phyloP scores from a whole-genome alignment of 2,329 filamentous ascomycete genomes.

The Talaromyces sp. region DNA sequence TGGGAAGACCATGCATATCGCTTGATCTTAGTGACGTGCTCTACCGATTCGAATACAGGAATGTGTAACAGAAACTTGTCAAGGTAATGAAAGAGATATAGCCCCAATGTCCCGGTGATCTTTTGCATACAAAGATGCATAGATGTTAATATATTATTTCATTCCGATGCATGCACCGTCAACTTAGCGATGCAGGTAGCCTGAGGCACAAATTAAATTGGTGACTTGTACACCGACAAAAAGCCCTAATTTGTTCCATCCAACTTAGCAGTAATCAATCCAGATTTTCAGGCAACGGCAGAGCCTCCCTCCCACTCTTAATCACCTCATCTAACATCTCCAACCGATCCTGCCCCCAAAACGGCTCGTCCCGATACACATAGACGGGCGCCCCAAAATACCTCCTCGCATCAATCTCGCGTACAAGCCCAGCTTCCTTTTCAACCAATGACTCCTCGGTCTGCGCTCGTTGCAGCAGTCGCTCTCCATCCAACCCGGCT shows the following conservation, averaged over 20 bases:
- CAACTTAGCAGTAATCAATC: not conserved
- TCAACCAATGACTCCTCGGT: not conserved
- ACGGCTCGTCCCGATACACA: slow-evolving; percentile 23
- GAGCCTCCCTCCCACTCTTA: slow-evolving; percentile 19
- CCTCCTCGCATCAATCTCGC: slow-evolving; percentile 20
- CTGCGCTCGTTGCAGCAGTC: not conserved
- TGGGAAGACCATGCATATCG: not conserved
- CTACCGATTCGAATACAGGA: not conserved
- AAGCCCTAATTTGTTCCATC: not conserved
- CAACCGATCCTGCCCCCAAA: slow-evolving; percentile 29
- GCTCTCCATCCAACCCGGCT: not conserved
- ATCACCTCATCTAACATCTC: slow-evolving; percentile 26
- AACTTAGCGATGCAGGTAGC: not conserved
- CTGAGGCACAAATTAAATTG: not conserved
- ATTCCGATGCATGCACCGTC: not conserved
- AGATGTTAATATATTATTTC: not conserved
- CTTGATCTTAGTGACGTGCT: not conserved
- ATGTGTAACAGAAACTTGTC: not conserved
- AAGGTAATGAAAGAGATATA: too few relatives aligned
- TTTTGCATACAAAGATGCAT: not conserved
- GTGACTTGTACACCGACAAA: not conserved
- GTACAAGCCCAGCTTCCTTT: slow-evolving; percentile 16
- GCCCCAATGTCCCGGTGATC: not conserved
- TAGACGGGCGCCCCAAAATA: slow-evolving; percentile 27
- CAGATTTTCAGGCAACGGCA: not conserved